Evolutionary conservation across 139 green algal genomes (phyloP), one percentile per base, ranked within the genome.

Genomic region (Desmodesmus armatus): DNA sequence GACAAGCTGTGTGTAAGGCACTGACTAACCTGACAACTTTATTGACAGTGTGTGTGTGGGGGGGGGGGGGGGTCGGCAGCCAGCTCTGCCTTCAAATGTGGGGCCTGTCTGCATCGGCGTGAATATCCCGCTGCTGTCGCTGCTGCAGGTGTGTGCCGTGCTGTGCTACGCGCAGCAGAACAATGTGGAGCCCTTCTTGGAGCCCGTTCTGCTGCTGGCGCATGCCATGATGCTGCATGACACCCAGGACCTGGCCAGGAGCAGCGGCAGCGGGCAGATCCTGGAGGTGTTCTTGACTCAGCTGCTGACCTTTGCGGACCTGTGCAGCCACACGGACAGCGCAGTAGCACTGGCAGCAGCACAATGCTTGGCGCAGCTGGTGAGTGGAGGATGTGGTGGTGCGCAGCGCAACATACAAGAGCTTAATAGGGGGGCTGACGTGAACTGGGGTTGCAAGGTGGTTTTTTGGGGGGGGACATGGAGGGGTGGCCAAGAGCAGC

Each of bases 91-190:
- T n/a, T n/a, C n/a, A n/a, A n/a, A n/a, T n/a, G n/a, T n/a, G n/a
- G n/a, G n/a, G n/a, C n/a, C n/a, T n/a, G n/a, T n/a, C n/a, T n/a
- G n/a, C n/a, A n/a, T n/a, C n/a, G n/a, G n/a, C n/a, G n/a, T n/a
- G n/a, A n/a, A n/a, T n/a, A n/a, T n/a, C n/a, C n/a, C n/a, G n/a
- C n/a, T n/a, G n/a, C n/a, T n/a, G n/a, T n/a, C n/a, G n/a, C n/a
- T n/a, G n/a, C 13, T 70, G 13, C 86, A 95, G 90, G 89, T 98
- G 37, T 86, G 89, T 0, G 91, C 88, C 0, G 95, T 98, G 69
- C 87, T 98, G 73, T 80, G 85, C 31, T 98, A 98, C 80, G 92
- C 96, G 15, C 82, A 91, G 35, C 90, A 96, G 53, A 97, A 98
- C 88, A 82, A 85, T 33, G 94, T 98, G 27, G 94, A 97, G 87